Conservation (phyloP, 805 yeast species). For the Metschnikowia rubicola region DNA sequence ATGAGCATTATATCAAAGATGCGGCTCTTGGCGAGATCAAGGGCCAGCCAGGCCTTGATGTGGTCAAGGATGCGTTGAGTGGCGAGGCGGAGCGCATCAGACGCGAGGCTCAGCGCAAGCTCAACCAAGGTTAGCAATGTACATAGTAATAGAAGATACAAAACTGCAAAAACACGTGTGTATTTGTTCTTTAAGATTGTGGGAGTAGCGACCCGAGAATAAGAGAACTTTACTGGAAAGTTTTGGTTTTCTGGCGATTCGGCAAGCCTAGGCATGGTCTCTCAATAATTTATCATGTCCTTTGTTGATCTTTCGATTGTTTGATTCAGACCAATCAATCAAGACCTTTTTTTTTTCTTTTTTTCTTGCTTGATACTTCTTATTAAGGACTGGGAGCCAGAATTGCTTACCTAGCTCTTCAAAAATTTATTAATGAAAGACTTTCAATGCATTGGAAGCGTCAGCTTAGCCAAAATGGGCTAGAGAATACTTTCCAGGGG, state of each 20-base stretch:
- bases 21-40: conserved; percentile 37
- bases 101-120: conserved; percentile 35
- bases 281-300: background rate
- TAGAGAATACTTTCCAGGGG: background rate
- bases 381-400: too few species aligned
- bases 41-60: conserved; percentile 41
- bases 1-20: conserved; percentile 35
- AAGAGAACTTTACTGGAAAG: background rate
- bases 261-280: background rate
- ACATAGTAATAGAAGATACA: conserved; percentile 5
- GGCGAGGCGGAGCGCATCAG: conserved; percentile 36
- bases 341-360: too few species aligned
- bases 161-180: background rate
- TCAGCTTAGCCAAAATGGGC: too few species aligned
- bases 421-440: too few species aligned
- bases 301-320: background rate
- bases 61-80: conserved; percentile 36
- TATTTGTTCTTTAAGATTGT: too few species aligned
- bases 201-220: background rate
- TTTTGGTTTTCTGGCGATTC: background rate
- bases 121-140: conserved; percentile 22
- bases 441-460: too few species aligned
- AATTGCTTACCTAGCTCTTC: too few species aligned
- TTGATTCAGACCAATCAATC: too few species aligned
- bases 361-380: too few species aligned